Conservation (phyloP, 805 yeast genomes). For the Candida insectorum region DNA sequence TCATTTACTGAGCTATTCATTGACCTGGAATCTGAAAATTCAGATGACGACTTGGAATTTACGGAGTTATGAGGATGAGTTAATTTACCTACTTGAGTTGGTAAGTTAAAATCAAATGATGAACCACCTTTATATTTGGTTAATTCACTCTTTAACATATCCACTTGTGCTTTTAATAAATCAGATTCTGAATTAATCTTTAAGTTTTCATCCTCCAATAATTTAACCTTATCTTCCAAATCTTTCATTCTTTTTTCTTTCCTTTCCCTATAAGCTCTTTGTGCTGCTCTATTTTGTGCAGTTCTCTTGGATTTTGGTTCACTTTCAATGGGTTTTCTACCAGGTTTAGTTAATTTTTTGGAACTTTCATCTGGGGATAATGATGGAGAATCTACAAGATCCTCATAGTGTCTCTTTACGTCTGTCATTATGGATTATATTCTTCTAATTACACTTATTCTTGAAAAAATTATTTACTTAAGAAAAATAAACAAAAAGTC, state of each 20-base stretch:
- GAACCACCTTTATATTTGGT: slow-evolving; percentile 51
- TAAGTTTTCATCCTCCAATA: slow-evolving; percentile 68
- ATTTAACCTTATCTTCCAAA: slow-evolving; percentile 71
- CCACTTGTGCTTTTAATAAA: slow-evolving; percentile 72
- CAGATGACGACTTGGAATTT: slow-evolving; percentile 8
- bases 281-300: slow-evolving; percentile 98
- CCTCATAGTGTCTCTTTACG: slow-evolving; percentile 12
- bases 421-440: slow-evolving; percentile 10
- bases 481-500: too few species aligned
- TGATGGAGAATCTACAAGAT: slow-evolving; percentile 2
- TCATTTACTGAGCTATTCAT: slow-evolving; percentile 9
- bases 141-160: slow-evolving; percentile 68
- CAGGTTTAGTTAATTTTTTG: slow-evolving; percentile 56
- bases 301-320: slow-evolving; percentile 88
- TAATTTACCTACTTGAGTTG: slow-evolving; percentile 28
- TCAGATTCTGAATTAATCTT: slow-evolving; percentile 70
- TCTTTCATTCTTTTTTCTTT: slow-evolving; percentile 86
- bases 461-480: too few species aligned
- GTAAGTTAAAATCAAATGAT: slow-evolving; percentile 24
- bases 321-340: slow-evolving; percentile 73
- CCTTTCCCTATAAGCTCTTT: slow-evolving; percentile 92
- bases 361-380: slow-evolving; percentile 25
- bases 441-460: too few species aligned
- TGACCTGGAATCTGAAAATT: slow-evolving; percentile 12
- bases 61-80: slow-evolving; percentile 9